Evolutionary conservation across 2,329 filamentous ascomycete genomes (phyloP), one percentile per base, ranked within the genome.

Genomic region (Gaeumannomyces tritici): DNA sequence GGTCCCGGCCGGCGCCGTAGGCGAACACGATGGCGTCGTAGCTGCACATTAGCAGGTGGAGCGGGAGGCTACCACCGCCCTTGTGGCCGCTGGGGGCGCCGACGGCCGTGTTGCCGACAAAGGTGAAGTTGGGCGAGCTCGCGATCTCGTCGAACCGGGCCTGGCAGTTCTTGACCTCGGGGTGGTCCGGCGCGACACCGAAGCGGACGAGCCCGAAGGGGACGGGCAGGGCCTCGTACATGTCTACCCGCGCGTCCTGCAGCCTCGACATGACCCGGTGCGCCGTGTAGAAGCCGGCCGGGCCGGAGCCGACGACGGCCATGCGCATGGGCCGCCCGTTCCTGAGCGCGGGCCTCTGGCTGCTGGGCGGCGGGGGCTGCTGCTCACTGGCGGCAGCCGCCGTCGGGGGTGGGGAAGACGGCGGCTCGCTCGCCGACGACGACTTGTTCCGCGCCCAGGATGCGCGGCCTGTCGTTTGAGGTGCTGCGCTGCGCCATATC

Each of bases 161-260:
- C 78, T 96, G 88, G 73, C 93, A 98, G 72, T 97, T 98, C 91
- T 99, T 99, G 67, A 99, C 95, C 77, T 99, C 93, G 0, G 95
- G 93, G 75, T 99, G 95, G 73, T 99, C 95, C 6, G 95, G 95
- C n/a, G 95, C 96, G 63, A 99, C 95, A 11, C 95, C 95, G 71
- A 95, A 96, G 62, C 95, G 83, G 60, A 96, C 93, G 62, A 99
- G 82, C 1, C 95, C 95, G 72, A 91, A 99, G 0, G 95, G 95
- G 4, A 96, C 92, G 0, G 95, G 95, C 54, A 98, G 77, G 31
- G 91, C 86, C 76, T 99, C 95, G 72, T 96, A 99, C 93, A 99
- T 98, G 75, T 98, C 93, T 27, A 99, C 83, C 60, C 84, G 82
- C 0, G 88, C 87, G 71, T 87, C 79, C 27, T 86, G 80, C 51